Evolutionary conservation across 2,329 filamentous ascomycete genomes (phyloP).

Genomic region (Colletotrichum limetticola): DNA sequence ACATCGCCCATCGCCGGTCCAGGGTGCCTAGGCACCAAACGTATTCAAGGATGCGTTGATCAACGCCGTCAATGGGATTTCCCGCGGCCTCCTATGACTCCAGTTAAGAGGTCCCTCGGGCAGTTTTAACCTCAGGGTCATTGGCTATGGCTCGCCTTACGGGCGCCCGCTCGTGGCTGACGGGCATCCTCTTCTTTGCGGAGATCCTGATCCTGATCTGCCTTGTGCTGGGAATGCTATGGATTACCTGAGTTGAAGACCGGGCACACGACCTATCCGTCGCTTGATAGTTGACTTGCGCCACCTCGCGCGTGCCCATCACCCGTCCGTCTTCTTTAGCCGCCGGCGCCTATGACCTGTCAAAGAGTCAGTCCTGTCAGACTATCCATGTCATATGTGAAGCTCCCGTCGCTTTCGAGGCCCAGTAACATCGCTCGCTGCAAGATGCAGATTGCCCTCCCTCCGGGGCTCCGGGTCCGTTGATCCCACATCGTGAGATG

Average conservation of each 20-base stretch:
- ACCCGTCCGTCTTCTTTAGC: not conserved
- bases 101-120: not conserved
- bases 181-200: not conserved
- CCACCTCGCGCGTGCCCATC: not conserved
- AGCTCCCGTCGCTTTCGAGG: not conserved
- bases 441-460: not conserved
- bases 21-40: not conserved
- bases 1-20: constrained; percentile 12
- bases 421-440: not conserved
- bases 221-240: not conserved
- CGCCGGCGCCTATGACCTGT: constrained; percentile 4
- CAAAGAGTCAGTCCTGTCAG: not conserved
- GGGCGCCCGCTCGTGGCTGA: not conserved
- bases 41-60: not conserved
- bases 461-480: not conserved
- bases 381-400: not conserved
- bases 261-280: not conserved
- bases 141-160: not conserved
- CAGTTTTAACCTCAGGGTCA: not conserved
- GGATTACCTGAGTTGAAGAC: not conserved
- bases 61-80: not conserved
- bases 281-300: not conserved
- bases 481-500: not conserved
- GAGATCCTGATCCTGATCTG: not conserved
- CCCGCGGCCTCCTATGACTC: constrained; percentile 2